Evolutionary conservation across 2,329 filamentous ascomycete species (phyloP), one percentile per base, ranked within the genome.

Genomic region (Trichoderma polysporum): DNA sequence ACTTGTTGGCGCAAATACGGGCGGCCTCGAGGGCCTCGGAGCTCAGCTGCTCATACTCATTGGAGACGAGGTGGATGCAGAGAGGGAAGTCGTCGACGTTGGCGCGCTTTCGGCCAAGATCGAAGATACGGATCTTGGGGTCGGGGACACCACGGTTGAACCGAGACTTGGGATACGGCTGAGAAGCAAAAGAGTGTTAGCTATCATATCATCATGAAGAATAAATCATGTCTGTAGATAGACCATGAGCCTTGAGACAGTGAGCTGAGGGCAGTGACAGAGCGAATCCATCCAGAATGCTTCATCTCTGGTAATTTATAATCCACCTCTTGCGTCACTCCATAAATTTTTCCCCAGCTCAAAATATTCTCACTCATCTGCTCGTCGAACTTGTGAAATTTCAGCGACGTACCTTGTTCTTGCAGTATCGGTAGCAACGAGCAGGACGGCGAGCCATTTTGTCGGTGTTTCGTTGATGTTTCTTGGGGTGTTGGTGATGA

Each of bases 1-100:
- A 96, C 92, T 98, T 98, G 92, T 99, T 99, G 91, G 94, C 94
- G 89, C 94, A 98, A 82, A 99, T 99, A 90, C 95, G 95, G 84
- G 95, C 95, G 82, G 95, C 95, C 87, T 99, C 95, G 79, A 99
- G 93, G 81, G 95, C 95, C 88, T 99, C 95, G 78, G 95, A 98
- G 82, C 93, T 97, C 87, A 99, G 87, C 90, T 99, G 95, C 88
- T 99, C 95, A 87, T 97, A 97, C 88, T 99, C 95, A 90, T 99
- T 98, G 88, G 94, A 98, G 80, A 98, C 94, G 82, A 99, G 88
- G 90, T 99, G 95, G 79, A 98, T 91, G 88, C 95, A 97, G 80
- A 94, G 92, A 81, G 95, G 95, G 91, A 99, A 99, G 84, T 99
- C 95, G 84, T 99, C 95, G 84, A 98, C 95, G 84, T 90, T 93